Evolutionary conservation across 2,329 filamentous ascomycete genomes (phyloP).

Genomic region (Penicillium concentricum): DNA sequence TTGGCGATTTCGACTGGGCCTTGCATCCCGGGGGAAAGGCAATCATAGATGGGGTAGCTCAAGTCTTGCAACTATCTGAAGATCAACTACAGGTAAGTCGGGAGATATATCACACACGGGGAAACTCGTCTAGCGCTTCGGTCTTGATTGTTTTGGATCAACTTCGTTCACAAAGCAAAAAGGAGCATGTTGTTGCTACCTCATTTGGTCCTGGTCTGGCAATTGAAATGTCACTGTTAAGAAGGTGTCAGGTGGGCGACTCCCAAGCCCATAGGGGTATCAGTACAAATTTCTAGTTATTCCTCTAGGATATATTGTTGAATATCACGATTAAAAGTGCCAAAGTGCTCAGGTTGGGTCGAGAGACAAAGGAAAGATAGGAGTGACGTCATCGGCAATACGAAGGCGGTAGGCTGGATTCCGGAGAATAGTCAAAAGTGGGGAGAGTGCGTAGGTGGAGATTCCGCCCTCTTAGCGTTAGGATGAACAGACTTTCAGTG

Average conservation of each 20-base stretch:
- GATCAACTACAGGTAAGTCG: neutral
- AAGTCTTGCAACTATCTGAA: neutral
- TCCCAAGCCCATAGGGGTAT: too few species aligned
- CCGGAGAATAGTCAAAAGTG: too few species aligned
- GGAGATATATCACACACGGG: conserved; percentile 1
- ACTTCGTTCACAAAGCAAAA: neutral
- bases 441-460: too few species aligned
- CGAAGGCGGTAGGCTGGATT: too few species aligned
- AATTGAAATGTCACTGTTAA: conserved; percentile 1
- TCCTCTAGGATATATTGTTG: too few species aligned
- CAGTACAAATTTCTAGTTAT: too few species aligned
- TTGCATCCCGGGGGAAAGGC: neutral
- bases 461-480: too few species aligned
- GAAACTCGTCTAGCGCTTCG: conserved; percentile 1
- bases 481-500: too few species aligned
- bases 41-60: neutral
- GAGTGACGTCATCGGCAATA: too few species aligned
- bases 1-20: neutral
- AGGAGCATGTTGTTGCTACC: neutral
- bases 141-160: conserved; percentile 4
- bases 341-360: too few species aligned
- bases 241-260: neutral
- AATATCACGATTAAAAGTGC: too few species aligned
- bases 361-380: too few species aligned
- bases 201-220: conserved; percentile 1